phyloP scores from a whole-genome alignment of 129 eudicot genomes.

The Deinandra increscens region DNA sequence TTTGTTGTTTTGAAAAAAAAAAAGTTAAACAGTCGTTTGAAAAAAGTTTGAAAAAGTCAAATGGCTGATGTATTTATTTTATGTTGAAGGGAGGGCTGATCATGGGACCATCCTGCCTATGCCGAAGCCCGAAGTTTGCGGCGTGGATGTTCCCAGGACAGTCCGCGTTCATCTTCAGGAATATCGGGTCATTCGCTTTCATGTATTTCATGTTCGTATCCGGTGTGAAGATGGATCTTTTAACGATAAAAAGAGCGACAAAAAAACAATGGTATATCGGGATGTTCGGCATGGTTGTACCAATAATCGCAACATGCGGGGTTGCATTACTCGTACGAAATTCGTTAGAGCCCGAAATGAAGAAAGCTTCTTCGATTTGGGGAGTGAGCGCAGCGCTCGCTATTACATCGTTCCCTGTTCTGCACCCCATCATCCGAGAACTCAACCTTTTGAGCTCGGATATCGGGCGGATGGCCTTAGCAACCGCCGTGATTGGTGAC shows the following conservation, averaged over 20 bases:
- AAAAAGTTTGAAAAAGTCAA: too few relatives aligned
- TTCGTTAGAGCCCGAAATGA: slow-evolving; percentile 38
- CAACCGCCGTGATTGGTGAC: slow-evolving; percentile 57
- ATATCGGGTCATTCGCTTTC: slow-evolving; percentile 67
- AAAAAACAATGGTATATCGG: slow-evolving; percentile 71
- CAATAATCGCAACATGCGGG: slow-evolving; percentile 18
- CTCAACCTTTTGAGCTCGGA: slow-evolving; percentile 84
- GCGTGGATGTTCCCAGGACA: slow-evolving; percentile 57
- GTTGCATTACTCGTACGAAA: slow-evolving; percentile 35
- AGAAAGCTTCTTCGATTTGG: slow-evolving; percentile 45
- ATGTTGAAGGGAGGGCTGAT: slow-evolving; percentile 76
- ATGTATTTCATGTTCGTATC: slow-evolving; percentile 70
- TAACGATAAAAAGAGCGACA: slow-evolving; percentile 38
- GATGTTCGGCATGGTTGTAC: slow-evolving; percentile 42
- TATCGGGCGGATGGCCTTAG: slow-evolving; percentile 70
- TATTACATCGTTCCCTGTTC: slow-evolving; percentile 79
- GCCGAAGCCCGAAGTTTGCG: slow-evolving; percentile 45
- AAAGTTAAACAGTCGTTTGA: too few relatives aligned
- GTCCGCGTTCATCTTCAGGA: slow-evolving; percentile 42
- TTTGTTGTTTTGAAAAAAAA: too few relatives aligned
- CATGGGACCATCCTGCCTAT: slow-evolving; percentile 75
- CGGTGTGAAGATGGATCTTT: slow-evolving; percentile 79
- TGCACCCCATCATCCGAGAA: slow-evolving; percentile 59
- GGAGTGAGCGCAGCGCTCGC: slow-evolving; percentile 59
- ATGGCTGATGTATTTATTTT: neutral